These are phyloP conservation scores for Leccinum pallidistipes DNA, from an alignment of 1,284 basidiomycete genomes.

Conservation along the genomic window DNA sequence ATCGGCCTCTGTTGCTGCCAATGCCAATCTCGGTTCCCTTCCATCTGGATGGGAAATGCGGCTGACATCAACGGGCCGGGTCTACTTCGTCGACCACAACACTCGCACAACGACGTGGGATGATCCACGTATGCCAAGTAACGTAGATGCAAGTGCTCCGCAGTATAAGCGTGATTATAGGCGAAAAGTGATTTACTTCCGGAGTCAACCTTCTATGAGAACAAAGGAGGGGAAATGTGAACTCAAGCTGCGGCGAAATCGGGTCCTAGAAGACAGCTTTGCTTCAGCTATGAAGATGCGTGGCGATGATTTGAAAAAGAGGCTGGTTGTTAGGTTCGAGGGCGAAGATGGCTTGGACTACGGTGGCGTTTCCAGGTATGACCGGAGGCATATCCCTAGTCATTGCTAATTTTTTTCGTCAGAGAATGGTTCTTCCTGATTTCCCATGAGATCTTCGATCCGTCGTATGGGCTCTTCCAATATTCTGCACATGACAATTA, in stretches of 20 bases:
- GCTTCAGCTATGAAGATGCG: constrained; percentile 94
- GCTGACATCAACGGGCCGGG: constrained; percentile 66
- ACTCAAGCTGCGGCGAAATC: constrained; percentile 90
- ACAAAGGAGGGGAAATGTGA: constrained; percentile 92
- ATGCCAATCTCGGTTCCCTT: constrained; percentile 90
- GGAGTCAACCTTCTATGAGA: constrained; percentile 94
- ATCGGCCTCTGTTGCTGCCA: constrained; percentile 80
- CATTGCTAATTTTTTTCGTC: constrained; percentile 11
- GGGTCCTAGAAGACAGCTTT: constrained; percentile 97
- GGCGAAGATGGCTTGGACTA: constrained; percentile 99
- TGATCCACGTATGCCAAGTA: constrained; percentile 63
- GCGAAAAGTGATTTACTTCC: constrained; percentile 98
- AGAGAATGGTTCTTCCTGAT: constrained; percentile 99
- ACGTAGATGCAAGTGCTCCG: constrained; percentile 91
- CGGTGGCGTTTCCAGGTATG: constrained; percentile 91
- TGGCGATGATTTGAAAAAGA: constrained; percentile 93
- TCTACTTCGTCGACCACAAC: constrained; percentile 82
- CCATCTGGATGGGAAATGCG: constrained; percentile 92
- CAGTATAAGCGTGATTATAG: constrained; percentile 99
- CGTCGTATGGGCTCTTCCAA: constrained; percentile 99
- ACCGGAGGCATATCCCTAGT: constrained; percentile 6
- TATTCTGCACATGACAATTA: constrained; percentile 99
- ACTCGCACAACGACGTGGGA: constrained; percentile 81
- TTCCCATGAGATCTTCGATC: constrained; percentile 98
- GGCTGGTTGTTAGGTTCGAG: constrained; percentile 98